Base-by-base conservation (phyloP, 495 filamentous ascomycete species). In the Penicillium atrosanguineum region DNA sequence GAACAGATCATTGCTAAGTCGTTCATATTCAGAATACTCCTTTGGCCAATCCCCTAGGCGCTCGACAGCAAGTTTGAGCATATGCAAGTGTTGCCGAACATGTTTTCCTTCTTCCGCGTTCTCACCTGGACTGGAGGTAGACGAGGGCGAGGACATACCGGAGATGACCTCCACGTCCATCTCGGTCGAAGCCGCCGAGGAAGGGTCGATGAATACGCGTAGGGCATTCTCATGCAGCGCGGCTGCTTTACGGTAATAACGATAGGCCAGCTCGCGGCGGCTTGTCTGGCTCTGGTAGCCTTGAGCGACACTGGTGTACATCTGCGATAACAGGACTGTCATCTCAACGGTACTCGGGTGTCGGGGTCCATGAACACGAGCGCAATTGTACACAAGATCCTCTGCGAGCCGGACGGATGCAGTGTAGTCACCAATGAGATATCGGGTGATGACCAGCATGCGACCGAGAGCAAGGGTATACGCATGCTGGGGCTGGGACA, bases 321-420 rank as follows among this genome's bases (percentile, higher is more conserved):
- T 55, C 58, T 74, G 71, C 11, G 71, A 68, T 1, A 72, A 62
- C 19, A 74, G 58, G 15, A 68, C 61, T 1, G 71, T 70, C 64
- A 74, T 72, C 47, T 72, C 69, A 18, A 72, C 41, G 28, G 71
- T 70, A 45, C 51, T 65, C 20, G 62, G 46, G 58, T 72, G 68
- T 46, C 62, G 64, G 14, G 64, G 50, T 14, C 71, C 69, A 49
- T 74, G 68, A 14, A 74, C 71, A 25, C 71, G 71, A 14, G 62
- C 61, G 59, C 69, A 71, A 60, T 74, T 74, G 61, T 74, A 74
- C 5, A 74, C 69, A 23, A 72, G 70, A 42, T 68, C 65, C 42
- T 68, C 65, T 18, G 65, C 60, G 14, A 68, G 62, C 7, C 60
- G 57, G 21, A 68, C 50, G 2, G 65, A 50, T 11, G 52, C 52